Evolutionary conservation across 2,329 filamentous ascomycete species (phyloP).

Genomic region (Cordyceps tenuipes): DNA sequence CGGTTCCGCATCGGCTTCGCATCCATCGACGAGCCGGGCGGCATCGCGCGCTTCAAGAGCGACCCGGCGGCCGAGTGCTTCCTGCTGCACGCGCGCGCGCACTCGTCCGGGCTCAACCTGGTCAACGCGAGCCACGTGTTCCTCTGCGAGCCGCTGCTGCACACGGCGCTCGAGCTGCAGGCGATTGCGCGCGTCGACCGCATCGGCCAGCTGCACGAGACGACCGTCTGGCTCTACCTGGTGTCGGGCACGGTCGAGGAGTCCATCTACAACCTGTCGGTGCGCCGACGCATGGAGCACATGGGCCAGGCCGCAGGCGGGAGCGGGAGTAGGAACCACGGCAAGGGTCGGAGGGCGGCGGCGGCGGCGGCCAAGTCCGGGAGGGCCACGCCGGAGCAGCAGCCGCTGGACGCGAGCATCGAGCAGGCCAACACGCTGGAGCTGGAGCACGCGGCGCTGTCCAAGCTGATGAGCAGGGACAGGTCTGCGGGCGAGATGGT

Average conservation of each 20-base stretch:
- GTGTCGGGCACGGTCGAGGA: constrained; percentile 88
- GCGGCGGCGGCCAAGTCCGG: too few species aligned
- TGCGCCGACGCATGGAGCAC: constrained; percentile 69
- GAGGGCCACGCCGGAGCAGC: constrained; percentile 33
- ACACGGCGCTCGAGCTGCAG: constrained; percentile 88
- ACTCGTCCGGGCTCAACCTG: constrained; percentile 82
- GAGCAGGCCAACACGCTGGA: constrained; percentile 82
- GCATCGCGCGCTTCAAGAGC: constrained; percentile 67
- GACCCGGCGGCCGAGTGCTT: constrained; percentile 73
- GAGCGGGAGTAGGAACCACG: constrained; percentile 13
- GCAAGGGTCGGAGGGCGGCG: constrained; percentile 15
- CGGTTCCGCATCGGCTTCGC: constrained; percentile 66
- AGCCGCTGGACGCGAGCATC: constrained; percentile 53
- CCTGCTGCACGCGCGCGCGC: constrained; percentile 78
- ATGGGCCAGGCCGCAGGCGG: constrained; percentile 42
- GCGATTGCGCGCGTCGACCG: constrained; percentile 91
- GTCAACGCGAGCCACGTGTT: constrained; percentile 93
- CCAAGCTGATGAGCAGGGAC: constrained; percentile 61
- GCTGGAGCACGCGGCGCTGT: constrained; percentile 63
- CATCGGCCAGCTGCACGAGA: constrained; percentile 81
- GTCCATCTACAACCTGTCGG: constrained; percentile 81
- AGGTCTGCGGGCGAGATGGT: constrained; percentile 72
- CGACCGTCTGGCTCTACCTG: constrained; percentile 92
- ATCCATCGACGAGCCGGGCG: constrained; percentile 59
- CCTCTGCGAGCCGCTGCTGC: constrained; percentile 86